These are phyloP conservation scores for Zasmidium angulare DNA, from an alignment of 2,329 filamentous ascomycete species.

Conservation along the genomic window DNA sequence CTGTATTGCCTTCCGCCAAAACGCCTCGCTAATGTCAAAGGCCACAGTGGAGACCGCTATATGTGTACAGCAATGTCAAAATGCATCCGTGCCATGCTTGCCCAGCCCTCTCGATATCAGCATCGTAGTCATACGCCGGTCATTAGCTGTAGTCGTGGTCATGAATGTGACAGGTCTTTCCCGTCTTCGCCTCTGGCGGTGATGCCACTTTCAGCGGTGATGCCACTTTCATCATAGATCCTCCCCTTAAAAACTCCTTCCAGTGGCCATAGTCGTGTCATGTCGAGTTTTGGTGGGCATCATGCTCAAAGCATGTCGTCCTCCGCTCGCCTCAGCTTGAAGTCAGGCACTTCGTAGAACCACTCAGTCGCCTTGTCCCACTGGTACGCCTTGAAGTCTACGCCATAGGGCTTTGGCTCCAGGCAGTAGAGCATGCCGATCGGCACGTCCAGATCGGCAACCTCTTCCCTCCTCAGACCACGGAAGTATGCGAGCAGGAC, in stretches of 20 bases:
- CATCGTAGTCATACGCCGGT: no score
- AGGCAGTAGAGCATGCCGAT: constrained; percentile 92
- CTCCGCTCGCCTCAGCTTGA: constrained; percentile 65
- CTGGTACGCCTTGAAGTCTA: constrained; percentile 92
- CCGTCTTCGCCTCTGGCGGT: no score
- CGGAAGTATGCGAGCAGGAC: constrained; percentile 97
- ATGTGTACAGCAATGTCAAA: neutral
- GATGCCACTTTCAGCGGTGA: no score
- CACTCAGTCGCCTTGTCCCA: constrained; percentile 76
- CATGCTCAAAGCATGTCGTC: constrained; percentile 34
- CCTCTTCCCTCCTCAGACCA: constrained; percentile 83
- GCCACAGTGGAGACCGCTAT: neutral
- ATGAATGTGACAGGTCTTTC: no score
- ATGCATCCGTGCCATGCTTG: neutral
- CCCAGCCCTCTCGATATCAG: neutral
- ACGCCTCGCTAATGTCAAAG: neutral
- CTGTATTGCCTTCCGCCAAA: neutral
- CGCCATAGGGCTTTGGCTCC: constrained; percentile 95
- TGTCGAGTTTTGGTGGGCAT: neutral
- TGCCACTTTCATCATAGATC: no score
- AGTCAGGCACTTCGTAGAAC: constrained; percentile 85
- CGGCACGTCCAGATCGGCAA: constrained; percentile 91
- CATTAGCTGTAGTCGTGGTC: no score
- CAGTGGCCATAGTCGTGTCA: no score
- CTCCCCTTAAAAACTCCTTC: no score